phyloP scores from a whole-genome alignment of 495 filamentous ascomycete species.

The Corynascus novoguineensis region DNA sequence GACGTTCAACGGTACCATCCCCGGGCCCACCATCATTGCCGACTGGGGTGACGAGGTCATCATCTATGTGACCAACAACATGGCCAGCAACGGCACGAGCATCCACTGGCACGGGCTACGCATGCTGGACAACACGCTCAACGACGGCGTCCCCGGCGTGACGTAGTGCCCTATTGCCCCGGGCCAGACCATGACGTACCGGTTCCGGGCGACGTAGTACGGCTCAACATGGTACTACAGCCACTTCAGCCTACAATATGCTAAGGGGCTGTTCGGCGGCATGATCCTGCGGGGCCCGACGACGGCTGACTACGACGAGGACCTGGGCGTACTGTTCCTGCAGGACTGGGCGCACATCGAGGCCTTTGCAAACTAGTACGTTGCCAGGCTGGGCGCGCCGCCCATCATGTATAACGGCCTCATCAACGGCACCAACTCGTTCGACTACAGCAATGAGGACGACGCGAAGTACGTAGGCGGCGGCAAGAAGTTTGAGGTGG shows the following conservation, averaged over 20 bases:
- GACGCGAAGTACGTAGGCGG: slow-evolving; percentile 23
- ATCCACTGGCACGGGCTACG: slow-evolving; percentile 7
- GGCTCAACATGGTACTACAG: slow-evolving; percentile 7
- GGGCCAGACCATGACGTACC: background rate
- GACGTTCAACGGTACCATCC: slow-evolving; percentile 49
- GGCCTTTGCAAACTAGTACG: background rate
- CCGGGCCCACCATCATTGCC: slow-evolving; percentile 50
- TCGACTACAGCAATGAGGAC: slow-evolving; percentile 24
- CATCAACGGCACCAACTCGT: slow-evolving; percentile 36
- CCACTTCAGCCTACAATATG: slow-evolving; percentile 4
- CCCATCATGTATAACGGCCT: slow-evolving; percentile 22
- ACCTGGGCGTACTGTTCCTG: slow-evolving; percentile 3
- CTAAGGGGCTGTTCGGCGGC: slow-evolving; percentile 1
- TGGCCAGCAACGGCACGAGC: background rate
- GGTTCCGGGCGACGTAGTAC: slow-evolving; percentile 3
- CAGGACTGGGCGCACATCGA: slow-evolving; percentile 3
- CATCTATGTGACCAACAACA: slow-evolving; percentile 26
- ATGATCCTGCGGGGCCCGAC: slow-evolving; percentile 3
- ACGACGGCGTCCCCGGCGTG: slow-evolving; percentile 5
- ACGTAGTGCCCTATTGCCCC: background rate
- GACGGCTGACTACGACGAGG: slow-evolving; percentile 5
- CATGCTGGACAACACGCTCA: background rate
- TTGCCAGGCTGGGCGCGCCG: background rate
- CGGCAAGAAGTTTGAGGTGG: slow-evolving; percentile 2
- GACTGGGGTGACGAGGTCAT: slow-evolving; percentile 44